Base-by-base conservation (phyloP, 2,329 filamentous ascomycete genomes). In the Septoria petroselini region DNA sequence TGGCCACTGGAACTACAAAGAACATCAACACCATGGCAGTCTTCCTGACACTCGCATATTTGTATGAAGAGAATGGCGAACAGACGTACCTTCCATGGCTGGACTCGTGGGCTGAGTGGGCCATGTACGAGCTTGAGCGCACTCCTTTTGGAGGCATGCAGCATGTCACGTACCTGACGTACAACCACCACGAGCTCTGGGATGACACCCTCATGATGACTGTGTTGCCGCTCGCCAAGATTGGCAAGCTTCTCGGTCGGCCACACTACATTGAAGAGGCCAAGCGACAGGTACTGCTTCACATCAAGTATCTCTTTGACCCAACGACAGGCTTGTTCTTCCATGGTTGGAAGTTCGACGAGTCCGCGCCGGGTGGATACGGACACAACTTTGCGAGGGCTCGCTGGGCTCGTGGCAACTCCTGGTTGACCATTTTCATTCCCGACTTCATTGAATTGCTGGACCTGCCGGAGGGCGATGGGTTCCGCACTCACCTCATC, bases 131-230 rank as follows among this genome's bases (percentile, higher is more conserved):
- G 42, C 76, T 91, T 21, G 80, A 81, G 9, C 77, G 85, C 33
- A 91, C 87, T 1, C 80, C 78, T 41, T 84, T 82, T 63, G 86
- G 83, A 76, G 63, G 84, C 50, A 86, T 89, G 74, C 85, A 89
- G 68, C 86, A 87, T 68, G 80, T 85, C 53, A 91, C 86, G 0
- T 90, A 90, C 60, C 70, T 84, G 25, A 77, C 81, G 2, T 76
- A 79, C 56, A 89, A 91, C 68, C 76, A 82, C 54, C 78, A 88
- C 65, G 84, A 91, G 71, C 75, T 91, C 17, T 91, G 87, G 87
- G 87, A 90, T 59, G 87, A 91, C 65, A 91, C 87, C 4, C 75
- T 91, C 37, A 91, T 91, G 86, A 91, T 91, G 87, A 90, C 85
- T 0, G 86, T 89, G 4, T 72, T 91, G 69, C 87, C 87, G 1